Base-by-base conservation (phyloP, 1,284 basidiomycete species). In the Tylopilus orsonianus region DNA sequence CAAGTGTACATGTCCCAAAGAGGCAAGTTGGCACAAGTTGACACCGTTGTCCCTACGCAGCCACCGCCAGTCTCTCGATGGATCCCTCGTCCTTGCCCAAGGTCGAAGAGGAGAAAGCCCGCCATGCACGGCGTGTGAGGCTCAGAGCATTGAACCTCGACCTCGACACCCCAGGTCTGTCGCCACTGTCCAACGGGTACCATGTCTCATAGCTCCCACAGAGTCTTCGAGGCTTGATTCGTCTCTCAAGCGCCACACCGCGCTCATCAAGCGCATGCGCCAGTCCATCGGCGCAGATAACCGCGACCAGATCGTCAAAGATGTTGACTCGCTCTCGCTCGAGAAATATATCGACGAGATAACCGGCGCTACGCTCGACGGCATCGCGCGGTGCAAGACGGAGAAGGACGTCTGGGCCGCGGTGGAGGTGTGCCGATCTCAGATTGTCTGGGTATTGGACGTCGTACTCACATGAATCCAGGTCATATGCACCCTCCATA, bases 311-410 rank as follows among this genome's bases (percentile, higher is more conserved):
- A 82, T 97, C 50, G 72, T 95, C 61, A 96, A 95, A 69, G 97
- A 99, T 62, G 84, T 97, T 54, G 85, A 91, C 52, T 78, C 85
- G 0, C 78, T 99, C 39, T 87, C 92, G 4, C 76, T 99, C 41
- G 93, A 93, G 71, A 99, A 97, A 69, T 98, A 99, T 66, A 78
- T 96, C 44, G 95, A 97, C 60, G 97, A 99, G 71, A 87, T 98
- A 53, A 87, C 90, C 1, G 84, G 85, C 10, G 94, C 93, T 2
- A 76, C 87, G 0, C 73, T 91, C 0, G 97, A 99, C 63, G 96
- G 97, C 2, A 77, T 96, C 33, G 69, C 71, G 9, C 82, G 87
- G 54, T 95, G 93, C 67, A 94, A 87, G 75, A 90, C 80, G 0
- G 90, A 93, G 58, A 88, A 87, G 58, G 94, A 99, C 65, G 79